Evolutionary conservation across 805 yeast species (phyloP), one percentile per base, ranked within the genome.

Genomic region (Ogataea pini): DNA sequence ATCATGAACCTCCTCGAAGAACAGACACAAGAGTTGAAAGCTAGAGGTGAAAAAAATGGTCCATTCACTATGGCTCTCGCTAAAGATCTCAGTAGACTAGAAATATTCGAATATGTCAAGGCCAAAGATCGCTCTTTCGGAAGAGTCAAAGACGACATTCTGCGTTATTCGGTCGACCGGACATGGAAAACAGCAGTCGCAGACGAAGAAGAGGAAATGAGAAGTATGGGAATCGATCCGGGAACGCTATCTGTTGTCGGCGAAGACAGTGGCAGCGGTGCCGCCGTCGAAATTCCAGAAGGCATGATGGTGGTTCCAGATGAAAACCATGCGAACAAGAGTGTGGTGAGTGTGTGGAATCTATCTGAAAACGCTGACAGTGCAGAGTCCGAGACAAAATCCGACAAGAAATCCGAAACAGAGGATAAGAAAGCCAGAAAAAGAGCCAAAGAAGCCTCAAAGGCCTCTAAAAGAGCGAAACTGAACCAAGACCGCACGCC

Each of bases 301-400:
- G 79, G 79, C 19, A 56, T 89, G 48, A 81, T 88, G 87, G 80
- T 78, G 3, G 89, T 78, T 4, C 72, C 70, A 42, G 88, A 87
- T 48, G 63, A 73, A 2, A 91, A 91, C 58, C 70, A 77, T 3
- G 76, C 89, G 69, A 92, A 92, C 64, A 88, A 84, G 60, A 79
- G 85, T 17, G 85, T 91, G 2, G 86, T 86, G 0, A 75, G 80
- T 16, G 64, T 82, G 41, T 91, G 97, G 97, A 75, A 71, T 39
- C 54, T 29, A 34, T 10, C 27, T 5, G 33, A 39, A 18, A 22
- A 34, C 3, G n/a, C 27, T 5, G 33, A 39, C 4, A 22, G 17
- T 3, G n/a, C 24, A 17, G 19, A 34, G n/a, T 4, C 37, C 5
- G 37, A 34, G 37, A 34, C 13, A 10, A 34, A 36, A 42, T 10